These are phyloP conservation scores for Aspergillus indologenus DNA, from an alignment of 495 filamentous ascomycete species.

Conservation along the genomic window DNA sequence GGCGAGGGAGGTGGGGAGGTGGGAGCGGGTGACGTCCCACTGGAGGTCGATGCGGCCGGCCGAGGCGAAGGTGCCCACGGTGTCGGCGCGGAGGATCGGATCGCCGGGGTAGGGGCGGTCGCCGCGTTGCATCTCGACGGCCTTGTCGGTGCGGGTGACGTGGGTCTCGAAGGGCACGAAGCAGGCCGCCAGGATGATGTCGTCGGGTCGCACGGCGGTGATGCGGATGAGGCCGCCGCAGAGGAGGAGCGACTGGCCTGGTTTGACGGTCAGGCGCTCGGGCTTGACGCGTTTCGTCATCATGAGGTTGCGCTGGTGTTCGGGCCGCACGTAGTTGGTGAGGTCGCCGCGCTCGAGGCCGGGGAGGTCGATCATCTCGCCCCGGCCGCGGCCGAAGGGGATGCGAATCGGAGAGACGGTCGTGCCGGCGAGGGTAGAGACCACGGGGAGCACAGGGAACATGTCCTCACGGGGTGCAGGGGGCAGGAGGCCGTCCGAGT, in stretches of 20 bases:
- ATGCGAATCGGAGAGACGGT: conserved; percentile 92
- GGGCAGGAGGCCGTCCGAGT: conserved; percentile 57
- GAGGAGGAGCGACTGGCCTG: conserved; percentile 78
- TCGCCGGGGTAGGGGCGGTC: conserved; percentile 50
- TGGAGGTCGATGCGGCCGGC: conserved; percentile 73
- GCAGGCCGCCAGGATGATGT: conserved; percentile 67
- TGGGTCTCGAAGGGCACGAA: conserved; percentile 76
- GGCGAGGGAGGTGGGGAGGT: conserved; percentile 37
- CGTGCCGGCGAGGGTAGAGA: conserved; percentile 85
- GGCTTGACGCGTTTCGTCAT: conserved; percentile 72
- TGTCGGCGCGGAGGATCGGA: conserved; percentile 56
- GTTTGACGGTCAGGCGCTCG: conserved; percentile 65
- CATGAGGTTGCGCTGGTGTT: conserved; percentile 62
- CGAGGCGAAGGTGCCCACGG: conserved; percentile 50
- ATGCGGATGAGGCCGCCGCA: conserved; percentile 84
- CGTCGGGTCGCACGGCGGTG: conserved; percentile 63
- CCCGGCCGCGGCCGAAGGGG: conserved; percentile 76
- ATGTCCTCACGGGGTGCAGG: conserved; percentile 67
- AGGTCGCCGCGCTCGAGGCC: conserved; percentile 75
- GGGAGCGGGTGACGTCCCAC: conserved; percentile 73
- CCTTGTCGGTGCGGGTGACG: conserved; percentile 74
- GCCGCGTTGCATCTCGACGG: conserved; percentile 61
- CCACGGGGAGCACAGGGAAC: conserved; percentile 75
- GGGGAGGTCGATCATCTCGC: conserved; percentile 93
- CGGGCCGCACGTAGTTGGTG: conserved; percentile 60